Conservation (phyloP, 352 stramenopile genomes). For the Thraustotheca clavata region DNA sequence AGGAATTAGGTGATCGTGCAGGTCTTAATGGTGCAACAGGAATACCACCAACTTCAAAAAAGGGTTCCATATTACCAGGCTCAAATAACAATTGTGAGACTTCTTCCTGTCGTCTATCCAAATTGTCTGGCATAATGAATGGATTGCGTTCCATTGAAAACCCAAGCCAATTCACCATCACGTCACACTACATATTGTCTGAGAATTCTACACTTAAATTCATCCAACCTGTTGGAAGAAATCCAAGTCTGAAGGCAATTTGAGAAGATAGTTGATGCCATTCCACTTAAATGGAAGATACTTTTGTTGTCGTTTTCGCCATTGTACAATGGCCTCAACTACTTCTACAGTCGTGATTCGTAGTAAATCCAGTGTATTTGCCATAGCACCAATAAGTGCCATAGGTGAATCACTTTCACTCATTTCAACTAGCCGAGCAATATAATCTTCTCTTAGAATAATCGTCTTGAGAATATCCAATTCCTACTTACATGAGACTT, state of each 20-base stretch:
- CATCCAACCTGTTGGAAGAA: slow-evolving; percentile 61
- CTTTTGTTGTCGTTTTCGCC: slow-evolving; percentile 42
- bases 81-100: background rate
- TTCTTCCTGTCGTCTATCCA: slow-evolving; percentile 45
- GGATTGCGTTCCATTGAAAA: slow-evolving; percentile 82
- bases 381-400: slow-evolving; percentile 50
- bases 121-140: slow-evolving; percentile 76
- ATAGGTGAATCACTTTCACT: slow-evolving; percentile 35
- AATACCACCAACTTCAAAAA: slow-evolving; percentile 2
- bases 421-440: slow-evolving; percentile 55
- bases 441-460: slow-evolving; percentile 82
- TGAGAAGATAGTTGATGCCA: slow-evolving; percentile 87
- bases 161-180: slow-evolving; percentile 73
- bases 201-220: background rate
- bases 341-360: slow-evolving; percentile 81
- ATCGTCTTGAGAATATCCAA: slow-evolving; percentile 86
- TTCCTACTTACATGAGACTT: slow-evolving; percentile 52
- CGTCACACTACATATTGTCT: slow-evolving; percentile 29
- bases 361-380: slow-evolving; percentile 82
- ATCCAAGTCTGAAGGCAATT: slow-evolving; percentile 83
- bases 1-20: slow-evolving; percentile 2
- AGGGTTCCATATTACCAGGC: background rate
- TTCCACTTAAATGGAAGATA: slow-evolving; percentile 77
- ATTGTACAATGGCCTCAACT: slow-evolving; percentile 71
- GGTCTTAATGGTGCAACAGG: background rate